phyloP scores from a whole-genome alignment of 202 grass and related monocot species.

The Schoenoplectus triqueter region DNA sequence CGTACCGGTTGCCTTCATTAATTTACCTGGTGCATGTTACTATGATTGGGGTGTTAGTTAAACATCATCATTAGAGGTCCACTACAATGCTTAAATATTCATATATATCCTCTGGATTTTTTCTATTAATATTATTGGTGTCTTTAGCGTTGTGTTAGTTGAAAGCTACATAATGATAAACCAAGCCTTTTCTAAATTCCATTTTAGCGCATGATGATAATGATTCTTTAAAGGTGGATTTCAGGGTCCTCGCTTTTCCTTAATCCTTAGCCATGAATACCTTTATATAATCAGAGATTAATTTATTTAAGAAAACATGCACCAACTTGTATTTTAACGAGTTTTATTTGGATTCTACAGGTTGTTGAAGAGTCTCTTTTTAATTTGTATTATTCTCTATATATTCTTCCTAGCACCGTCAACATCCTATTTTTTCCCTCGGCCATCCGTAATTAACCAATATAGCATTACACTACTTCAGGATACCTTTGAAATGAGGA shows the following conservation, averaged over 20 bases:
- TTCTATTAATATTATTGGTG: slow-evolving; percentile 6
- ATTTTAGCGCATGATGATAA: slow-evolving; percentile 3
- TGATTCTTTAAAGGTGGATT: neutral
- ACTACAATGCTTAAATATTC: neutral
- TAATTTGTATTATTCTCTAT: neutral
- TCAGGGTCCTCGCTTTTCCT: neutral
- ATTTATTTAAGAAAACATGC: neutral
- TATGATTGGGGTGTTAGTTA: slow-evolving; percentile 20
- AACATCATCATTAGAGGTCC: slow-evolving; percentile 10
- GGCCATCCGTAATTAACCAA: neutral
- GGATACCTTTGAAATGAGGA: neutral
- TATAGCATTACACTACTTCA: neutral
- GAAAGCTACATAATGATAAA: slow-evolving; percentile 21
- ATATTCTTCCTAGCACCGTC: neutral
- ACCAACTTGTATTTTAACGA: too few species aligned
- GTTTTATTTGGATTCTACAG: too few species aligned
- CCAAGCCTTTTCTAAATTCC: slow-evolving; percentile 16
- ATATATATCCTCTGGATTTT: neutral
- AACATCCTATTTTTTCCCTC: neutral
- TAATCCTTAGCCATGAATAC: slow-evolving; percentile 20
- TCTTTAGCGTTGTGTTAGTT: neutral
- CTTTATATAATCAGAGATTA: neutral
- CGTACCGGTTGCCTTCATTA: neutral
- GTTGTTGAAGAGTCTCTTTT: neutral
- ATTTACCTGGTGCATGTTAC: neutral